Conservation (phyloP, 306 rosid species). For the Quercus engelmannii region DNA sequence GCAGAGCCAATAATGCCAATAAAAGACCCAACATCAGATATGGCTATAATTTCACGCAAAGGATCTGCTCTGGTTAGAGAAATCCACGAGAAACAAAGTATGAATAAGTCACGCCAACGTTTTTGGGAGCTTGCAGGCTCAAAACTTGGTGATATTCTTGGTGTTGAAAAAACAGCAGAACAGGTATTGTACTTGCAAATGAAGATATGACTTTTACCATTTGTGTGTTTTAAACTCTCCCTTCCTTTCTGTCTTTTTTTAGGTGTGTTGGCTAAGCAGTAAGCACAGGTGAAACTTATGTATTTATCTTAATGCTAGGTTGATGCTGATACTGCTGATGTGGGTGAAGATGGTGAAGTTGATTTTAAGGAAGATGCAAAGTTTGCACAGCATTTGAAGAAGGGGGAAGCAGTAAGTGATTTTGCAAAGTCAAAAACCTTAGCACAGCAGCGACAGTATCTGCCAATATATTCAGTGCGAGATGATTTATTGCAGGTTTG, state of each 20-base stretch:
- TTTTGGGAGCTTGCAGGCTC: slow-evolving; percentile 99
- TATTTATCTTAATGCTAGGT: slow-evolving; percentile 43
- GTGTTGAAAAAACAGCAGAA: slow-evolving; percentile 91
- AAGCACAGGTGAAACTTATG: not conserved
- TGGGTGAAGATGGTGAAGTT: slow-evolving; percentile 92
- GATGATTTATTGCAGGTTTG: slow-evolving; percentile 90
- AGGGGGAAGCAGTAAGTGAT: slow-evolving; percentile 94
- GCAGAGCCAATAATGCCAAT: slow-evolving; percentile 99
- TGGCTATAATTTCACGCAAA: slow-evolving; percentile 98
- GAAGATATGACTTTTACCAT: slow-evolving; percentile 21
- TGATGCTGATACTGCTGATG: slow-evolving; percentile 93
- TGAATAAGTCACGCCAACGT: slow-evolving; percentile 91
- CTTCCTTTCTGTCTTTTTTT: not conserved
- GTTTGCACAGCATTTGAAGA: slow-evolving; percentile 93
- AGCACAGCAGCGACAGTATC: slow-evolving; percentile 89
- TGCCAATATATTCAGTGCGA: slow-evolving; percentile 91
- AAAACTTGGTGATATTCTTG: slow-evolving; percentile 93
- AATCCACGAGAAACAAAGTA: slow-evolving; percentile 88
- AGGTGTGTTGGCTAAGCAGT: too few relatives aligned
- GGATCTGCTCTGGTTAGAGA: slow-evolving; percentile 89
- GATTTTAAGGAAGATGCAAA: slow-evolving; percentile 97
- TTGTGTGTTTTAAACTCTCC: not conserved
- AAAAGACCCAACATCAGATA: slow-evolving; percentile 96
- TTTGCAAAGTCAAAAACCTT: slow-evolving; percentile 87
- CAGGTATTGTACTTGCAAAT: slow-evolving; percentile 52